phyloP scores from a whole-genome alignment of 2,329 filamentous ascomycete species.

The Aspergillus brasiliensis region DNA sequence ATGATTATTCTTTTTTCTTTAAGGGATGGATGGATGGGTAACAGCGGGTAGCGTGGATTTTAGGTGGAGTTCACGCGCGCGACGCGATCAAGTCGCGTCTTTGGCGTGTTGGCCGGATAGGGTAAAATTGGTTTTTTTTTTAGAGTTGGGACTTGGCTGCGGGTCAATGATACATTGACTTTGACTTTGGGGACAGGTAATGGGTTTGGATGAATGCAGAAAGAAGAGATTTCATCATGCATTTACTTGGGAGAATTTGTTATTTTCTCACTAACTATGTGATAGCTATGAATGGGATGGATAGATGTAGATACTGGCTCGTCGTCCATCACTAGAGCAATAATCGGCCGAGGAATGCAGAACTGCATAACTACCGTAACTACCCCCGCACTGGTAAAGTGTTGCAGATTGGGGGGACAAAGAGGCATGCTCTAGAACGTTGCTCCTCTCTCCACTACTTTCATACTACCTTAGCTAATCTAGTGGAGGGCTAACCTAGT shows the following conservation, averaged over 20 bases:
- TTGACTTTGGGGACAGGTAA: too few species aligned
- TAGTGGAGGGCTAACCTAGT: background rate
- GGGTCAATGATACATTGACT: background rate
- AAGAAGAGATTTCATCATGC: background rate
- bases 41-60: conserved; percentile 7
- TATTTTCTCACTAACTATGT: background rate
- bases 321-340: conserved; percentile 16
- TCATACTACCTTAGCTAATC: background rate
- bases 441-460: background rate
- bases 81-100: conserved; percentile 23
- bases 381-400: background rate
- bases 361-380: conserved; percentile 16
- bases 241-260: background rate
- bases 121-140: conserved; percentile 13
- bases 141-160: background rate
- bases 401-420: background rate
- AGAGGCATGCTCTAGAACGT: background rate
- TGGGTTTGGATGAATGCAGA: background rate
- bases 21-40: conserved; percentile 1
- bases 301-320: background rate
- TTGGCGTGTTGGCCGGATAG: conserved; percentile 18
- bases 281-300: background rate
- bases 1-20: conserved; percentile 11
- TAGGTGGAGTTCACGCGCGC: conserved; percentile 12
- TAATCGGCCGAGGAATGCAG: conserved; percentile 15